These are phyloP conservation scores for Pyrenula massariospora DNA, from an alignment of 495 filamentous ascomycete genomes.

Conservation along the genomic window DNA sequence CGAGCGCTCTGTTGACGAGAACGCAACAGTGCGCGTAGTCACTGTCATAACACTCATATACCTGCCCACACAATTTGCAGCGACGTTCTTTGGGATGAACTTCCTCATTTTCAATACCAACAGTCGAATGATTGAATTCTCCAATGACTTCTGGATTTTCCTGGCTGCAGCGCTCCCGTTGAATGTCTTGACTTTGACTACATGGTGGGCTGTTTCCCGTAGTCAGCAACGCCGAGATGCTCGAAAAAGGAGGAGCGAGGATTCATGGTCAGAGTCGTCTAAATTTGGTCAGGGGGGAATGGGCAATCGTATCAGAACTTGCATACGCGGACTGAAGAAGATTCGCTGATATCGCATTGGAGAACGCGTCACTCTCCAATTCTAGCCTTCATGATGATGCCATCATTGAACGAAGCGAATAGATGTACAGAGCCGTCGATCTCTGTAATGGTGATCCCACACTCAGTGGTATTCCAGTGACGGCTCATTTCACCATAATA, in stretches of 20 bases:
- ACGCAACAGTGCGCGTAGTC: conserved; percentile 23
- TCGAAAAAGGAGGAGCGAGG: background rate
- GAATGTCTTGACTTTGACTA: conserved; percentile 16
- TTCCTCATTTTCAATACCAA: conserved; percentile 20
- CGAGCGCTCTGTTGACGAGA: conserved; percentile 24
- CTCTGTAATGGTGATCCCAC: too few relatives aligned
- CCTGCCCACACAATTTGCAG: conserved; percentile 30
- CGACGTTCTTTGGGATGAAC: conserved; percentile 28
- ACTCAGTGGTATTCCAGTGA: too few relatives aligned
- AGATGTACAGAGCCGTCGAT: too few relatives aligned
- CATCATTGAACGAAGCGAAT: too few relatives aligned
- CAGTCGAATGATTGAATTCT: conserved; percentile 11
- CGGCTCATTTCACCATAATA: too few relatives aligned
- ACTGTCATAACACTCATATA: conserved; percentile 31
- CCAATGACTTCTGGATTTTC: conserved; percentile 26
- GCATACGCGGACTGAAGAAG: background rate
- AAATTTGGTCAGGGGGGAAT: background rate
- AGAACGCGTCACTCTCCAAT: background rate
- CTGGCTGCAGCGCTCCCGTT: conserved; percentile 14
- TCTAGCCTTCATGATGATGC: background rate
- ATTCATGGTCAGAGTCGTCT: background rate
- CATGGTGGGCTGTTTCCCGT: conserved; percentile 8
- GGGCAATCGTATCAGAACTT: background rate
- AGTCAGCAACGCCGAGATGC: background rate
- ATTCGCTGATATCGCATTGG: background rate